A percentile compares a stretch with the other conserved stretches of the same genome.
These are phyloP conservation scores for Pseudogymnoascus sp. DNA, from an alignment of 2,329 filamentous ascomycete genomes.

Conservation along the genomic window DNA sequence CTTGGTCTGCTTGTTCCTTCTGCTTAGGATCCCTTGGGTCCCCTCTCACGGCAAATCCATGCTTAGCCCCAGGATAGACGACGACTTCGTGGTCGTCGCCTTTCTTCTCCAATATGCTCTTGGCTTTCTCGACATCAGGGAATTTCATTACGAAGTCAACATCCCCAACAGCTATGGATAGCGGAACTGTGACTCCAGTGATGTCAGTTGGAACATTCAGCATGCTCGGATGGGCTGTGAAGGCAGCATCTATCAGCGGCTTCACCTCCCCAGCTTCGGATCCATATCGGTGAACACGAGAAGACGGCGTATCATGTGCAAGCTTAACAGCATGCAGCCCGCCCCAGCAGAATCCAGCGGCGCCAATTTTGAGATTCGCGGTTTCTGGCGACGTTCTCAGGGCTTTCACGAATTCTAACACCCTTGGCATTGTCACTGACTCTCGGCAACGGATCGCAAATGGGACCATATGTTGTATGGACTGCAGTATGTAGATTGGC, in stretches of 20 bases:
- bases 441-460: constrained; percentile 27
- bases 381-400: constrained; percentile 29
- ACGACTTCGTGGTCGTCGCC: constrained; percentile 23
- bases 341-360: constrained; percentile 59
- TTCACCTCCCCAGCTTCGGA: constrained; percentile 21
- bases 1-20: constrained; percentile 23
- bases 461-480: constrained; percentile 36
- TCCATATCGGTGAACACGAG: constrained; percentile 17
- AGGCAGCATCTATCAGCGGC: constrained; percentile 45
- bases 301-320: constrained; percentile 33
- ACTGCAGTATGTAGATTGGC: constrained; percentile 40
- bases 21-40: constrained; percentile 29
- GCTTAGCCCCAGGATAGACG: constrained; percentile 31
- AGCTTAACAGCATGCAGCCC: constrained; percentile 50
- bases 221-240: constrained; percentile 48
- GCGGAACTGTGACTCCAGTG: constrained; percentile 37
- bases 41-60: constrained; percentile 33
- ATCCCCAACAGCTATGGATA: constrained; percentile 41
- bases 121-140: constrained; percentile 20
- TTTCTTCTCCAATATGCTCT: constrained; percentile 23
- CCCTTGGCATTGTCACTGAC: constrained; percentile 29
- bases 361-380: constrained; percentile 40
- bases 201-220: constrained; percentile 42
- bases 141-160: constrained; percentile 36
- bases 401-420: constrained; percentile 34